Conservation (phyloP, 176 grass and related monocot species). For the Zoysia pacifica region DNA sequence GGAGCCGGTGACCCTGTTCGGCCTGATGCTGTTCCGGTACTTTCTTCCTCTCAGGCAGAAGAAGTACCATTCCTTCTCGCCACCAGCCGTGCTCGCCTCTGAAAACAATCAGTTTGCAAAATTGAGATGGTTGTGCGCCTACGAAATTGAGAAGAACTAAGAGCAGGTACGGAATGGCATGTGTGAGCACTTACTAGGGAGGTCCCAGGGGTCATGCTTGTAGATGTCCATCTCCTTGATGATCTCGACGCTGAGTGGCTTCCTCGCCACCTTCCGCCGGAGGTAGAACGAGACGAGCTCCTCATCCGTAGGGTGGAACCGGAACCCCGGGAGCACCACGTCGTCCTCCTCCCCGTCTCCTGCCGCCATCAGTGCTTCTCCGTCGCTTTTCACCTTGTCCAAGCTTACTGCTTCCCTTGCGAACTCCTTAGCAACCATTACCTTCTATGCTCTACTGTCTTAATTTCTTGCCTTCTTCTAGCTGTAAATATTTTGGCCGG, state of each 20-base stretch:
- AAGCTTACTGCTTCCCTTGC: conserved; percentile 10
- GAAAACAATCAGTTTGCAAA: not conserved
- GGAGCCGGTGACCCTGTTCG: conserved; percentile 86
- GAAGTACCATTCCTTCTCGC: conserved; percentile 96
- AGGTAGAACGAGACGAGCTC: conserved; percentile 93
- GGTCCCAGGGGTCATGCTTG: conserved; percentile 90
- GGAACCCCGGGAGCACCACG: conserved; percentile 73
- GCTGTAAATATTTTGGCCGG: not conserved
- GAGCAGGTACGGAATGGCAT: not conserved
- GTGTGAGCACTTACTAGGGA: conserved; percentile 60
- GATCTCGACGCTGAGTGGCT: conserved; percentile 68
- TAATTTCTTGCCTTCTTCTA: not conserved
- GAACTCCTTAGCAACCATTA: conserved; percentile 39
- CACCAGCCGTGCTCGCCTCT: conserved; percentile 63
- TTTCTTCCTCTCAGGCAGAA: conserved; percentile 95
- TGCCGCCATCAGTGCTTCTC: conserved; percentile 30
- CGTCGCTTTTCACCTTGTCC: conserved; percentile 40
- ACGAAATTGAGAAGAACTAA: not conserved
- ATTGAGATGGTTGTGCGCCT: too few species aligned
- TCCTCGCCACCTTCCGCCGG: conserved; percentile 71
- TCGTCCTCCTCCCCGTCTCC: conserved; percentile 54
- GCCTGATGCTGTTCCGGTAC: conserved; percentile 97
- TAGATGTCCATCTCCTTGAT: conserved; percentile 92
- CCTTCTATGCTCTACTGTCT: conserved; percentile 2
- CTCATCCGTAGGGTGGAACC: conserved; percentile 94